Percentiles rank a stretch among this genome's conserved stretches.
phyloP scores from a whole-genome alignment of 257 asterid genomes.

The Oldenlandia corymbosa region DNA sequence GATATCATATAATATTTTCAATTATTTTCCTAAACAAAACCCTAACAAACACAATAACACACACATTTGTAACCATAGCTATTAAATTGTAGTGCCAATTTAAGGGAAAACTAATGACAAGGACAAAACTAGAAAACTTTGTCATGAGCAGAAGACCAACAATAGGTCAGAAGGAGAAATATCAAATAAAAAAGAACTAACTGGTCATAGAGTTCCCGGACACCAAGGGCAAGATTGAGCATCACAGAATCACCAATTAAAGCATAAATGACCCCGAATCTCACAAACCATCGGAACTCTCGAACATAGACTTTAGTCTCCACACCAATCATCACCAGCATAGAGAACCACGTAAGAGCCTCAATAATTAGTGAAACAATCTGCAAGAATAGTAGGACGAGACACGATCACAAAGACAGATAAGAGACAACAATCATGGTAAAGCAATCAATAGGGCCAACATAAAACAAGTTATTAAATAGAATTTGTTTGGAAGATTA shows the following conservation, averaged over 20 bases:
- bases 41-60: background rate
- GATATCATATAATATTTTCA: background rate
- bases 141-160: background rate
- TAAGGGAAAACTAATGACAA: background rate
- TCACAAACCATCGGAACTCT: conserved; percentile 81
- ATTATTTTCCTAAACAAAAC: background rate
- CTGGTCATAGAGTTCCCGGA: conserved; percentile 54
- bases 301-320: conserved; percentile 70
- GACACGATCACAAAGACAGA: background rate
- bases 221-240: conserved; percentile 58
- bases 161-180: conserved; percentile 3
- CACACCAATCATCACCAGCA: conserved; percentile 63
- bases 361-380: conserved; percentile 56
- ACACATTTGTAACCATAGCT: too few species aligned
- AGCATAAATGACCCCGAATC: conserved; percentile 74
- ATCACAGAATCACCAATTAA: conserved; percentile 81
- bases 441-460: background rate
- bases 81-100: background rate
- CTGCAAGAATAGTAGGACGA: conserved; percentile 25
- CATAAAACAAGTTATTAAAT: background rate
- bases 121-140: background rate
- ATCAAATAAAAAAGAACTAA: conserved; percentile 30
- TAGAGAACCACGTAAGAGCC: conserved; percentile 76
- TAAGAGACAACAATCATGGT: background rate
- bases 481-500: background rate